These are phyloP conservation scores for Ogataea corticis DNA, from an alignment of 805 yeast species.

Conservation along the genomic window DNA sequence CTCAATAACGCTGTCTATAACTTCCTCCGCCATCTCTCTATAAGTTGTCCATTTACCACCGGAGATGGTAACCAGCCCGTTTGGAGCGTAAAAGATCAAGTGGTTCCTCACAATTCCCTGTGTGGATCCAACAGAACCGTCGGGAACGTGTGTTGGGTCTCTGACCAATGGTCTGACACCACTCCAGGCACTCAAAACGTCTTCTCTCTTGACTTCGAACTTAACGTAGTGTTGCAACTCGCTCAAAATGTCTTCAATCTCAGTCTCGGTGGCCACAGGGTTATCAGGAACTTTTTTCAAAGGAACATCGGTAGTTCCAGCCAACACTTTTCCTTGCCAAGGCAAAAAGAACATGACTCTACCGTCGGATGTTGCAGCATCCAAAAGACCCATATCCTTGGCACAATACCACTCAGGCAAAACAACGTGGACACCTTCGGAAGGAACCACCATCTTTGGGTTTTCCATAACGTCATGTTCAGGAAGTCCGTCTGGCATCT, in stretches of 20 bases:
- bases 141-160: constrained; percentile 58
- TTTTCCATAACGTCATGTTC: constrained; percentile 30
- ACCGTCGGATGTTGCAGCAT: constrained; percentile 91
- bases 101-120: constrained; percentile 92
- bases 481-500: constrained; percentile 63
- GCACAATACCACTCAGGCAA: constrained; percentile 94
- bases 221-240: constrained; percentile 89
- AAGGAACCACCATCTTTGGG: constrained; percentile 88
- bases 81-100: constrained; percentile 62
- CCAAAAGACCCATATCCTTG: constrained; percentile 80
- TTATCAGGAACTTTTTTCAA: constrained; percentile 64
- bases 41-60: constrained; percentile 99
- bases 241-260: constrained; percentile 80
- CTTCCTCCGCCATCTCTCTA: constrained; percentile 96
- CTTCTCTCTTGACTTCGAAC: constrained; percentile 85
- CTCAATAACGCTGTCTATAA: constrained; percentile 71
- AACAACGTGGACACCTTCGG: constrained; percentile 90
- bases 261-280: constrained; percentile 86
- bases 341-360: constrained; percentile 96
- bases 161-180: constrained; percentile 94
- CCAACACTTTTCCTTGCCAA: constrained; percentile 95
- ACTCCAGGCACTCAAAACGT: constrained; percentile 93
- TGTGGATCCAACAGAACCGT: constrained; percentile 47
- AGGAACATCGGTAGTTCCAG: constrained; percentile 96
- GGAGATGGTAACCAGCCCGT: constrained; percentile 83